Evolutionary conservation across 2,329 filamentous ascomycete species (phyloP), one percentile per base, ranked within the genome.

Genomic region (Fonsecaea pedrosoi): DNA sequence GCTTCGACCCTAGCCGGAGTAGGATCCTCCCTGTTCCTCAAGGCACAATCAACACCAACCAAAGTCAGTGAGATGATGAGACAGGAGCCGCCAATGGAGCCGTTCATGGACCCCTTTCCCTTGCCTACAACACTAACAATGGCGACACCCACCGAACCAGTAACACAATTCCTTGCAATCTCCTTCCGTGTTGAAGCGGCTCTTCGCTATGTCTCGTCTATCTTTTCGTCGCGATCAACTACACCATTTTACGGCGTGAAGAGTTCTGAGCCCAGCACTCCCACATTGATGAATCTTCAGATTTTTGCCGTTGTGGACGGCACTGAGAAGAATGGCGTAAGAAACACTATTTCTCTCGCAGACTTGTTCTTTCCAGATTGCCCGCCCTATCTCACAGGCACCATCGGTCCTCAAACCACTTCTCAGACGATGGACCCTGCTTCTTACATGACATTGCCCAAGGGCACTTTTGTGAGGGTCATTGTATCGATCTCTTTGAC

Each of bases 361-460:
- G 67, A 69, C 30, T 35, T 63, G n/a, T 69, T 67, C 62, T 69
- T 65, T 37, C 65, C 67, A 35, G 18, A 63, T 12, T 42, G 42
- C 6, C 65, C 61, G 3, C 67, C 67, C 18, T 65, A 65, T 35
- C 65, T 69, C 57, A 56, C 48, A 9, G 62, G 54, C 15, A 56
- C 30, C n/a, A 21, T 35, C 9, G 53, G 15, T 10, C 18, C 45
- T 18, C 45, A 50, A 25, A 4, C 59, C 12, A 32, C 59, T 4
- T 53, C 13, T 5, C 12, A 13, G 35, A 10, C 25, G 13, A 30
- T 18, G 32, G 13, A n/a, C 40, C 13, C 59, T 18, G 35, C 59
- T 12, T n/a, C 21, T 2, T 30, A 15, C 2, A 18, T 15, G 18
- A 13, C 10, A 37, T 38, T 38, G 12, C 32, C 30, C 25, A 13